These are phyloP conservation scores for Boechera divaricarpa DNA, from an alignment of 345 rosid genomes.

Conservation along the genomic window DNA sequence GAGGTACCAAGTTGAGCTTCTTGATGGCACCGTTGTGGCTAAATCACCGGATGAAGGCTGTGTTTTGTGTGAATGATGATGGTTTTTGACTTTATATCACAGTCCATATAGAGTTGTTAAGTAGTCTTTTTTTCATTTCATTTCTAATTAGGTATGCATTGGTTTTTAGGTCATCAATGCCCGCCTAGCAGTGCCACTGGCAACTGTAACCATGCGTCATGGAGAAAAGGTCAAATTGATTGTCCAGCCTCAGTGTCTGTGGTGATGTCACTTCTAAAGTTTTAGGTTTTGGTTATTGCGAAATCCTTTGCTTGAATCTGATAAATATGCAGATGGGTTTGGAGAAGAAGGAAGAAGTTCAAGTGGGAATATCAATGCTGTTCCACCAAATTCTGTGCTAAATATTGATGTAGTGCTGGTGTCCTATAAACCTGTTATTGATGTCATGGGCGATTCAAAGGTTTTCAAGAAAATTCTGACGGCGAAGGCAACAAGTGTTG, in stretches of 20 bases:
- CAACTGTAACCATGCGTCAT: neutral
- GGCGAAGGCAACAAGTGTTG: conserved; percentile 7
- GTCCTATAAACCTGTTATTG: neutral
- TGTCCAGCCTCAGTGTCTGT: neutral
- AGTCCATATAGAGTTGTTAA: neutral
- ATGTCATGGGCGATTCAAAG: neutral
- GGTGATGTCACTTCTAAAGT: neutral
- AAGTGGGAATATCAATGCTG: neutral
- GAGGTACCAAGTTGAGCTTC: conserved; percentile 6
- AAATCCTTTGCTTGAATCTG: neutral
- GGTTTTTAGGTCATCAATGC: neutral
- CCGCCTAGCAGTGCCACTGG: conserved; percentile 1
- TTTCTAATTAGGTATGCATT: neutral
- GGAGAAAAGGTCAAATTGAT: conserved; percentile 4
- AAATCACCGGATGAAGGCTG: neutral
- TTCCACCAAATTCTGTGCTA: conserved; percentile 8
- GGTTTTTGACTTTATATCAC: neutral
- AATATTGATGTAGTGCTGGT: conserved; percentile 2
- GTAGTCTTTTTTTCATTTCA: neutral
- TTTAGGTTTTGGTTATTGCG: neutral
- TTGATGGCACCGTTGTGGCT: neutral
- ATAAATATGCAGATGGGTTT: neutral
- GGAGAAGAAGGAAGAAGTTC: conserved; percentile 3
- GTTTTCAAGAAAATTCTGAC: neutral
- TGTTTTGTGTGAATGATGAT: neutral